Evolutionary conservation across 805 yeast species (phyloP).

Genomic region (Suhomyces faveliae): DNA sequence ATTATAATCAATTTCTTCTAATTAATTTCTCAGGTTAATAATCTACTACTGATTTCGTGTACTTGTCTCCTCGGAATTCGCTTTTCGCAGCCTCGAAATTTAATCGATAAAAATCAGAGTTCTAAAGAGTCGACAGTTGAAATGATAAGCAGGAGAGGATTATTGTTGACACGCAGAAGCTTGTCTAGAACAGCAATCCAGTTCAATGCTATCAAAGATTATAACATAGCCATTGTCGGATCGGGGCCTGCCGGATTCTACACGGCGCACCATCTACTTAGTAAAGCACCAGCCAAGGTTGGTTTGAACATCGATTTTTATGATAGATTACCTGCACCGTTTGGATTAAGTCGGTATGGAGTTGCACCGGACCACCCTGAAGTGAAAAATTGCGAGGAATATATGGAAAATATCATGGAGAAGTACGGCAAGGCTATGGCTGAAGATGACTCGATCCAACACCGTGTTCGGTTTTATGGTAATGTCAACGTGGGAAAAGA

Average conservation of each 20-base stretch:
- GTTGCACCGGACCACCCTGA: conserved; percentile 99
- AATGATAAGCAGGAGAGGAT: background rate
- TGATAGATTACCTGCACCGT: conserved; percentile 86
- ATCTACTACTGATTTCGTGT: background rate
- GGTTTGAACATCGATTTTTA: conserved; percentile 62
- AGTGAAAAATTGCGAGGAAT: conserved; percentile 79
- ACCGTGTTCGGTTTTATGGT: conserved; percentile 55
- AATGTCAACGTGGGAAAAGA: conserved; percentile 69
- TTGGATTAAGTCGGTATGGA: conserved; percentile 87
- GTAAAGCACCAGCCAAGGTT: conserved; percentile 33
- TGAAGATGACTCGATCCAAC: conserved; percentile 16
- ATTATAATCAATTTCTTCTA: background rate
- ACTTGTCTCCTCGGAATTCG: background rate
- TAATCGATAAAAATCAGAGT: background rate
- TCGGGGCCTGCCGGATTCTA: conserved; percentile 97
- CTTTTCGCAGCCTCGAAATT: background rate
- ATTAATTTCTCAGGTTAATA: background rate
- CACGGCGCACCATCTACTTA: conserved; percentile 72
- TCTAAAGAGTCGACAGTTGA: background rate
- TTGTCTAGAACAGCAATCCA: background rate
- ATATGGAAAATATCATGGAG: conserved; percentile 54
- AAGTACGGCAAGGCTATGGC: conserved; percentile 9
- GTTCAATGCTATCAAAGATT: conserved; percentile 9
- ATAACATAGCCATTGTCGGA: conserved; percentile 75
- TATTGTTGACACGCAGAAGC: background rate